These are phyloP conservation scores for Cystobasidium onofrii DNA, from an alignment of 768 basidiomycete species.

Conservation along the genomic window DNA sequence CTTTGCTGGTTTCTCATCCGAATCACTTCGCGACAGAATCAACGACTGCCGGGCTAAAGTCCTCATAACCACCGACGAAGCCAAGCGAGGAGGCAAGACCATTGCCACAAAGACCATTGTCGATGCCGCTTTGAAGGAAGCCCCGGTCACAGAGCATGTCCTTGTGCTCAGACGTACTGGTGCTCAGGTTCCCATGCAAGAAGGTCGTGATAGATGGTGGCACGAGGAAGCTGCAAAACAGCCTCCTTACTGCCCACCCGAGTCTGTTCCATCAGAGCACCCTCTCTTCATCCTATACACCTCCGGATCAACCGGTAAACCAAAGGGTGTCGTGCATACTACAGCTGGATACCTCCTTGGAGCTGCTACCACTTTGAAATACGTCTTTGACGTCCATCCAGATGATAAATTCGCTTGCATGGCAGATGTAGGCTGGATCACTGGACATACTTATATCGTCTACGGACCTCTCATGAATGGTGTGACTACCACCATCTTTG, in stretches of 20 bases:
- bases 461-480: slow-evolving; percentile 73
- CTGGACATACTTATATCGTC: slow-evolving; percentile 91
- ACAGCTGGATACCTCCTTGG: slow-evolving; percentile 70
- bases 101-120: slow-evolving; percentile 92
- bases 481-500: slow-evolving; percentile 62
- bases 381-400: slow-evolving; percentile 95
- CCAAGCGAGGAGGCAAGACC: slow-evolving; percentile 81
- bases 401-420: slow-evolving; percentile 94
- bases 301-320: slow-evolving; percentile 79
- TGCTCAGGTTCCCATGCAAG: slow-evolving; percentile 65
- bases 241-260: slow-evolving; percentile 75
- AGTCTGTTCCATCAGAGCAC: slow-evolving; percentile 84
- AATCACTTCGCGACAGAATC: slow-evolving; percentile 84
- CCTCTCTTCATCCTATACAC: slow-evolving; percentile 96
- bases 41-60: slow-evolving; percentile 80
- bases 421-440: slow-evolving; percentile 99
- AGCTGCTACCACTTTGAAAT: slow-evolving; percentile 85
- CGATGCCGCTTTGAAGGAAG: slow-evolving; percentile 77
- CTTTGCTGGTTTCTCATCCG: slow-evolving; percentile 93
- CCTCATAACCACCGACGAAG: slow-evolving; percentile 94
- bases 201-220: slow-evolving; percentile 91
- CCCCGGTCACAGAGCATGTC: slow-evolving; percentile 78
- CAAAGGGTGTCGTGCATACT: slow-evolving; percentile 79
- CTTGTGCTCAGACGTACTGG: slow-evolving; percentile 84
- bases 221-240: slow-evolving; percentile 81